These are phyloP conservation scores for Nymphaea thermarum DNA, from an alignment of 164 flowering plant species.

Conservation along the genomic window DNA sequence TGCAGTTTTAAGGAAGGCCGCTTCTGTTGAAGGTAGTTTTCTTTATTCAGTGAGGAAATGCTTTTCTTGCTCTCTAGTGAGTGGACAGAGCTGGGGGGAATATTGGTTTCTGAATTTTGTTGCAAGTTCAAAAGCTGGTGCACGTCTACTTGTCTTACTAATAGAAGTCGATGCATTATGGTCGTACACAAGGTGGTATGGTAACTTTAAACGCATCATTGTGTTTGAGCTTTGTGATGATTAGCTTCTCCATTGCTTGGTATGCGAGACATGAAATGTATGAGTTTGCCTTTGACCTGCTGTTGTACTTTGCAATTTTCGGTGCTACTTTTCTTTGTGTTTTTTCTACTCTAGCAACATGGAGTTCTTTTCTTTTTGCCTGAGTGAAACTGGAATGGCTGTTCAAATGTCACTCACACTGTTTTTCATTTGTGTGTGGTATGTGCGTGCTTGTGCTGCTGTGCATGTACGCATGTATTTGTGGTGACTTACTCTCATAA, in stretches of 20 bases:
- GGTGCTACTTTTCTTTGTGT: neutral
- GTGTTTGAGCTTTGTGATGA: neutral
- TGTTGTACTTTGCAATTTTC: too few relatives aligned
- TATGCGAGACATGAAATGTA: neutral
- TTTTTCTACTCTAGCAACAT: neutral
- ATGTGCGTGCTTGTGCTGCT: neutral
- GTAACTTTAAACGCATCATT: neutral
- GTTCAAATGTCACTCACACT: neutral
- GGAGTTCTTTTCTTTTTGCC: neutral
- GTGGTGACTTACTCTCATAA: neutral
- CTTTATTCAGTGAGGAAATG: neutral
- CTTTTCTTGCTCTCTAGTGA: neutral
- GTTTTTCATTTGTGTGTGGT: neutral
- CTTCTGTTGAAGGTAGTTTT: constrained; percentile 53
- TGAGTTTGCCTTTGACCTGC: neutral
- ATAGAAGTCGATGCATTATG: too few relatives aligned
- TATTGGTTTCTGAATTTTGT: too few relatives aligned
- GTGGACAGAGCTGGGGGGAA: neutral
- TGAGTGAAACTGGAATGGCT: neutral
- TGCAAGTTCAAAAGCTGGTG: too few relatives aligned
- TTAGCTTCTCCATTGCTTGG: neutral
- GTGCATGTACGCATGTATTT: neutral
- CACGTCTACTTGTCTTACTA: neutral
- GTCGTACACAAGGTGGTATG: too few relatives aligned
- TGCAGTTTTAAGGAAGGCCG: constrained; percentile 30